Conservation (phyloP, 1,284 basidiomycete genomes). For the Tremellales sp. region DNA sequence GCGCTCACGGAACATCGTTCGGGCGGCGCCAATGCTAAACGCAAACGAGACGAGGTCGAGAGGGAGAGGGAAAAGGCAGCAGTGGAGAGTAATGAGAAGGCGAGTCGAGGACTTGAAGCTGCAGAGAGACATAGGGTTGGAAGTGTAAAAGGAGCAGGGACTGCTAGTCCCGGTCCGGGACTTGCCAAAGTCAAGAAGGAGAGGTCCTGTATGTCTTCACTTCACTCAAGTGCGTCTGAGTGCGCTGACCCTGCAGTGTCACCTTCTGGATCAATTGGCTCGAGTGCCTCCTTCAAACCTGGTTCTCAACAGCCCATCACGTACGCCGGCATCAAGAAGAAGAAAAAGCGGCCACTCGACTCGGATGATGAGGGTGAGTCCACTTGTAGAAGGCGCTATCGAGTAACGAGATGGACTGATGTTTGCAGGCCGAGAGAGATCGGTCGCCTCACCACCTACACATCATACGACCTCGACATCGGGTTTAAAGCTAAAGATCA, state of each 20-base stretch:
- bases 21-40: conserved; percentile 60
- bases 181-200: conserved; percentile 40
- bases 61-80: conserved; percentile 60
- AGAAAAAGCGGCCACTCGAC: conserved; percentile 67
- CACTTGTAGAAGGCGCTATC: too few relatives aligned
- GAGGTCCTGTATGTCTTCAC: too few relatives aligned
- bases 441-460: conserved; percentile 47
- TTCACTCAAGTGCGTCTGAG: too few relatives aligned
- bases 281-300: conserved; percentile 29
- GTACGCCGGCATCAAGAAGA: conserved; percentile 51
- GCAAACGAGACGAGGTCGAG: conserved; percentile 57
- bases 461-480: conserved; percentile 28
- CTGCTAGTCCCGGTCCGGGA: too few relatives aligned
- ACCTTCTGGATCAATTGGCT: conserved; percentile 41
- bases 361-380: conserved; percentile 70
- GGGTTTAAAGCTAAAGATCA: conserved; percentile 40
- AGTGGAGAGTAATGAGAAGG: conserved; percentile 30
- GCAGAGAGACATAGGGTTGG: conserved; percentile 20
- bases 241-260: conserved; percentile 18
- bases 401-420: too few relatives aligned
- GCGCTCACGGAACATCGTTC: conserved; percentile 59
- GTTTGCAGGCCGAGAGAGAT: conserved; percentile 46
- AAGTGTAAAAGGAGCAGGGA: conserved; percentile 13
- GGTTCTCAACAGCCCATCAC: conserved; percentile 19
- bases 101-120: conserved; percentile 28